Evolutionary conservation across 192 early-diverging fungal species (phyloP).

Genomic region (Dimargaris xerosporica): DNA sequence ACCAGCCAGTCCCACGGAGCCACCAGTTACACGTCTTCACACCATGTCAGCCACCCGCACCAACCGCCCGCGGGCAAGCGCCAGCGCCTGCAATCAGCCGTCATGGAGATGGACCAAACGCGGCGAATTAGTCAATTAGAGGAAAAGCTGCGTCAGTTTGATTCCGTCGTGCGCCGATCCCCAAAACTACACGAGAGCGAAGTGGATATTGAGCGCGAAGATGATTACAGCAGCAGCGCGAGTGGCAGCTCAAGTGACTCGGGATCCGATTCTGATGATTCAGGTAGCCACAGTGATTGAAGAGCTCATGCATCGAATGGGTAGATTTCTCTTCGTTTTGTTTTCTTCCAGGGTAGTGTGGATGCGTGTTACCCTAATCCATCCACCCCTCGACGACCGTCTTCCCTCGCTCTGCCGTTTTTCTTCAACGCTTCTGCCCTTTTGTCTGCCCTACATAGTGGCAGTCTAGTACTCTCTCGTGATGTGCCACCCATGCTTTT

Average conservation of each 20-base stretch:
- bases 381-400: no score
- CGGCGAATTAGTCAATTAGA: constrained; percentile 26
- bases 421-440: no score
- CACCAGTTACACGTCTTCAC: constrained; percentile 28
- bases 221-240: constrained; percentile 30
- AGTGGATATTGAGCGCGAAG: constrained; percentile 10
- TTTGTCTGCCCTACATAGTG: no score
- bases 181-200: constrained; percentile 3
- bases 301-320: neutral
- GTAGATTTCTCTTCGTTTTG: neutral
- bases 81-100: constrained; percentile 8
- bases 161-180: constrained; percentile 2
- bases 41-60: constrained; percentile 13
- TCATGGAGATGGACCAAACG: constrained; percentile 14
- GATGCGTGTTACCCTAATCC: no score
- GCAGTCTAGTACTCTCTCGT: no score
- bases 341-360: no score
- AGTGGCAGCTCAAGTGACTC: constrained; percentile 39
- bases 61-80: constrained; percentile 10
- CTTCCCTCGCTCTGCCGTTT: no score
- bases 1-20: constrained; percentile 25
- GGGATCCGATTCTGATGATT: constrained; percentile 14
- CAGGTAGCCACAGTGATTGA: constrained; percentile 2
- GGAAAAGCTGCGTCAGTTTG: constrained; percentile 29
- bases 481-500: no score